These are phyloP conservation scores for Spergularia azorica DNA, from an alignment of 179 eudicot genomes.

Conservation along the genomic window DNA sequence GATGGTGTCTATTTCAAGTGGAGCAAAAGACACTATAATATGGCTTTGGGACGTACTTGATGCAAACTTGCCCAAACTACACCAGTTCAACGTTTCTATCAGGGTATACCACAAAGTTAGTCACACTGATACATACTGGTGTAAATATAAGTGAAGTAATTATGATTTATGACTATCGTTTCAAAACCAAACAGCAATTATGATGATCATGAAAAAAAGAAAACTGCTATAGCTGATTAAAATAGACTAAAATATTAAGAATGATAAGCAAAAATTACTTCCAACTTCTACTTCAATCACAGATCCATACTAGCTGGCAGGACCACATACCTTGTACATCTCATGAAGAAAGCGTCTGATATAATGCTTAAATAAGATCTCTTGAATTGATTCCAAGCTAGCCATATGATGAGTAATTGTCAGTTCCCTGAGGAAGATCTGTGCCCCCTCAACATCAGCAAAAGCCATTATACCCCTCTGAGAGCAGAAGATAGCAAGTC, in stretches of 20 bases:
- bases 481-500: slow-evolving; percentile 13
- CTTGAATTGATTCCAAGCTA: slow-evolving; percentile 89
- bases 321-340: slow-evolving; percentile 76
- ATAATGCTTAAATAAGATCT: slow-evolving; percentile 79
- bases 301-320: neutral
- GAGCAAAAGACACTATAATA: too few relatives aligned
- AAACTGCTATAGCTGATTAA: too few relatives aligned
- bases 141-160: too few relatives aligned
- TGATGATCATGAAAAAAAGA: too few relatives aligned
- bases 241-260: too few relatives aligned
- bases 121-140: neutral
- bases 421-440: slow-evolving; percentile 62
- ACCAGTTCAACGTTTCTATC: too few relatives aligned
- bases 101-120: neutral
- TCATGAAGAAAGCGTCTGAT: slow-evolving; percentile 87
- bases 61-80: too few relatives aligned
- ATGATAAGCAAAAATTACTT: neutral
- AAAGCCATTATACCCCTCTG: slow-evolving; percentile 97
- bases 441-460: slow-evolving; percentile 97
- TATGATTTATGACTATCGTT: too few relatives aligned
- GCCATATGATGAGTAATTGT: slow-evolving; percentile 84
- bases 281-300: neutral
- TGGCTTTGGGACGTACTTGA: too few relatives aligned
- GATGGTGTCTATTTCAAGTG: too few relatives aligned
- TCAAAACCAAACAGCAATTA: too few relatives aligned